Evolutionary conservation across 192 early-diverging fungal genomes (phyloP), one percentile per base, ranked within the genome.

Genomic region (Martensiomyces pterosporus): DNA sequence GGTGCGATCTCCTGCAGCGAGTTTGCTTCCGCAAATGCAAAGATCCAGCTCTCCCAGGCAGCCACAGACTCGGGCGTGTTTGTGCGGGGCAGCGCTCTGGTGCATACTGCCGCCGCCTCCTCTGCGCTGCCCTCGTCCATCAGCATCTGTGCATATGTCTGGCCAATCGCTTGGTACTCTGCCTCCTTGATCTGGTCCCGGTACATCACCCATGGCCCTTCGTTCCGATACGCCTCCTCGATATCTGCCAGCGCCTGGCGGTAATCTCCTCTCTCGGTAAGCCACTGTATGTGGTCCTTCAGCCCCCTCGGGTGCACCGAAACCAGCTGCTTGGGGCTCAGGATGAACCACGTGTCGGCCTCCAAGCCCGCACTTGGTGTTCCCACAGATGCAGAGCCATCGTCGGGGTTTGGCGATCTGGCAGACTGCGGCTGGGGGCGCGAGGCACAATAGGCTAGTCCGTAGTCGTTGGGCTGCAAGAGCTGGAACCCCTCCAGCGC

Each of bases 401-500:
- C 18, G 6, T 47, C 27, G 13, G 34, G 16, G 13, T 19, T 36
- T 9, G 56, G 34, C 14, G 41, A 21, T 16, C 18, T 22, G 9
- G 18, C 40, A 18, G 39, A 18, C 21, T 35, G 2, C 0, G 47
- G 22, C 13, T 22, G 32, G 15, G 26, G 33, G 3, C 24, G 22
- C 9, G 78, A 58, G 10, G 65, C 59, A 24, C 79, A 71, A 53
- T 75, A 75, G 35, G 87, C 90, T 43, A 99, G 78, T 16, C 80
- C 79, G 61, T 99, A 99, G 57, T 99, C 94, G 57, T 97, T 95
- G 32, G 93, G 85, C 60, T 91, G 88, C 57, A 91, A 91, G 33
- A 89, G 80, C 39, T 83, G 82, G 52, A 80, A 94, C 17, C 93
- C 91, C 50, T 86, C 76, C 9, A 98, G 51, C n/a, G 86, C 75